Percentiles rank a stretch among this genome's conserved stretches.
These are phyloP conservation scores for Globisporangium middletonii DNA, from an alignment of 352 stramenopile species.

Conservation along the genomic window DNA sequence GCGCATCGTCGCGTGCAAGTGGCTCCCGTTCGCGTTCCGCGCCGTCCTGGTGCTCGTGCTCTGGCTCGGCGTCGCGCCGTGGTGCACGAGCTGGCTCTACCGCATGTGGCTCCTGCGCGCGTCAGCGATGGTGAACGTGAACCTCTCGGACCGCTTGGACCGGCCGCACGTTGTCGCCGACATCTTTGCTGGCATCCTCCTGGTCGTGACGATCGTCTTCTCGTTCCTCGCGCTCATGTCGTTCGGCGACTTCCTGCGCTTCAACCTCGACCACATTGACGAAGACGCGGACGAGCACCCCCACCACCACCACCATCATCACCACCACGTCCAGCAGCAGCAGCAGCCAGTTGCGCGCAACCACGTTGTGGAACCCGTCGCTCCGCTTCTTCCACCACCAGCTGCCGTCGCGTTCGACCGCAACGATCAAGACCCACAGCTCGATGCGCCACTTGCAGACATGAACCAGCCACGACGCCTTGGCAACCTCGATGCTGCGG, in stretches of 20 bases:
- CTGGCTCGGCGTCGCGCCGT: slow-evolving; percentile 87
- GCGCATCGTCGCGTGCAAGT: slow-evolving; percentile 77
- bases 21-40: slow-evolving; percentile 83
- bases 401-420: not conserved
- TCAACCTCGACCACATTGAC: slow-evolving; percentile 87
- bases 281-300: slow-evolving; percentile 40
- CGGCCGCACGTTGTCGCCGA: slow-evolving; percentile 68
- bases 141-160: slow-evolving; percentile 75
- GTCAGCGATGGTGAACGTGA: slow-evolving; percentile 80
- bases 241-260: slow-evolving; percentile 90
- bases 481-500: slow-evolving; percentile 25
- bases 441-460: slow-evolving; percentile 28
- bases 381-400: not conserved
- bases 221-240: slow-evolving; percentile 95
- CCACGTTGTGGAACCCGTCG: not conserved
- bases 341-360: slow-evolving; percentile 10
- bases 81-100: slow-evolving; percentile 92
- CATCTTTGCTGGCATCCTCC: slow-evolving; percentile 85
- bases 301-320: slow-evolving; percentile 16
- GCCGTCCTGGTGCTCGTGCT: slow-evolving; percentile 67
- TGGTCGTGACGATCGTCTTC: slow-evolving; percentile 91
- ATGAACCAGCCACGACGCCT: slow-evolving; percentile 25
- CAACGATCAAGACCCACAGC: slow-evolving; percentile 22
- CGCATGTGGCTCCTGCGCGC: slow-evolving; percentile 90
- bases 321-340: slow-evolving; percentile 7